Base-by-base conservation (phyloP, 306 rosid genomes). In the Medicago ruthenica region DNA sequence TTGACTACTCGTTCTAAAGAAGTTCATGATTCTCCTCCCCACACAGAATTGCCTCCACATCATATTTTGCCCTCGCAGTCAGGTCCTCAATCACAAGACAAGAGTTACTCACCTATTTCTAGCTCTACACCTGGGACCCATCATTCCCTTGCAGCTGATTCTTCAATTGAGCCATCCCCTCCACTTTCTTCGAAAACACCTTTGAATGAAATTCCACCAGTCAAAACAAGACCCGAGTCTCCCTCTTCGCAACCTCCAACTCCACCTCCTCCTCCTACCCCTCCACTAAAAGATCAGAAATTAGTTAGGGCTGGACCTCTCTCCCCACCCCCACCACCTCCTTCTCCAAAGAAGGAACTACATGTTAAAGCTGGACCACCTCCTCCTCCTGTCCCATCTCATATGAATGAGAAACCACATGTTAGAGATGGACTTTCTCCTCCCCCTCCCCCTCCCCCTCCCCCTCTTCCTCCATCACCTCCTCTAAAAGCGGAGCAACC, bases 241-340 rank as follows among this genome's bases (percentile, higher is more conserved):
- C 74, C 79, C 69, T 39, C 76, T 73, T 51, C 78, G 62, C 77
- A 15, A 62, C 81, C 91, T 45, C 83, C 86, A 42, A 75, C 89
- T 58, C 86, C 87, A 6, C 79, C 83, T 18, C 72, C 67, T 57
- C 90, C 77, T 66, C 79, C 86, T 21, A 79, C 87, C 24, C 81
- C 87, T 57, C 87, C 87, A 55, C 50, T 41, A 45, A 80, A 59
- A 62, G 81, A 83, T 59, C 76, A 70, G 22, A 83, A 50, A 66
- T 57, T 21, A 54, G 70, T 21, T 71, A 73, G 64, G 76, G 70
- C 69, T 48, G 44, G n/a, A 76, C 68, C 79, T 3, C 82, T 76
- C 79, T 83, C 79, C 76, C 86, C 84, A n/a, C 63, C 84, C 8
- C 85, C 85, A 5, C 82, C 86, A 12, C 74, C 83, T 3, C 84